Base-by-base conservation (phyloP, 2,329 filamentous ascomycete genomes). In the Balansia obtecta region DNA sequence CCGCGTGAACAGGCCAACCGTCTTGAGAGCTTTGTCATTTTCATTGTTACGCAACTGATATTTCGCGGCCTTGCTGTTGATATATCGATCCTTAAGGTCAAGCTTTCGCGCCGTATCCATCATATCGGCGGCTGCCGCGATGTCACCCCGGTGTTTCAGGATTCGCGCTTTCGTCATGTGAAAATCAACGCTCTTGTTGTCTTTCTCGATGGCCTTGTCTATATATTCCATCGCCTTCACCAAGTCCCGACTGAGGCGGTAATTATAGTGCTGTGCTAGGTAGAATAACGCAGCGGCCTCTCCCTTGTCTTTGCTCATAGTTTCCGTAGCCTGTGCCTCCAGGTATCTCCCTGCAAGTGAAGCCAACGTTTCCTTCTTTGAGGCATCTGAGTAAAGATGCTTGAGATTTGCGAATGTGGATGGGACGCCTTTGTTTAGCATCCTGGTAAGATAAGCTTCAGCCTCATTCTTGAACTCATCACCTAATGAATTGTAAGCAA, bases 391-490 rank as follows among this genome's bases (percentile, higher is more conserved):
- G 71, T 97, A 98, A 20, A 98, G 77, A 57, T 94, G 83, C 72
- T 98, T 98, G 53, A 98, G 77, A 67, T 97, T 98, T 37, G 89
- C 89, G 68, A 98, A 98, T 3, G 91, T 90, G 2, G 93, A 98
- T 1, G 93, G 91, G 4, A 97, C 86, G 11, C 91, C 93, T 68
- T 91, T 95, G 66, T 86, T 82, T 51, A 98, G 75, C 85, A 94
- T 94, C 32, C 84, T 76, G 47, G 83, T 77, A 53, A 98, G 67
- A 64, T 98, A 98, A 20, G 72, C 69, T 63, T 89, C 83, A 8
- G 86, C 90, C 22, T 87, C 83, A 58, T 81, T 69, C 61, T 78
- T 79, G 71, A 98, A 98, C 4, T 83, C 82, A 42, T 94, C 83
- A 4, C 88, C 85, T 83, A 59, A 42, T 45, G 42, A 2, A n/a